Base-by-base conservation (phyloP, 768 basidiomycete genomes). In the Dentipellis fragilis region DNA sequence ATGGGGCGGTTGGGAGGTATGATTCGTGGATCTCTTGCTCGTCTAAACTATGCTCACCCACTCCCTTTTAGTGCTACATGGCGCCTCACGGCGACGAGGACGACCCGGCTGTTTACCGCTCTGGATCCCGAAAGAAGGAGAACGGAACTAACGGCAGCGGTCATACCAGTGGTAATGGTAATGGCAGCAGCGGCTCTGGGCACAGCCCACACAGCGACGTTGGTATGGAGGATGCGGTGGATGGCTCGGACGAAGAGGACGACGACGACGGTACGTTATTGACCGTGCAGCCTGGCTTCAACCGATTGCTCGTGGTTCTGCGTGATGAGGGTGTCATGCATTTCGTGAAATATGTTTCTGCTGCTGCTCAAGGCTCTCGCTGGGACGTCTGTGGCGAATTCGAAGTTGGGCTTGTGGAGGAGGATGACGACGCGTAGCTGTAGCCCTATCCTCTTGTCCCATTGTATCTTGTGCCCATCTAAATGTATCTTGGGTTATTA, bases 371-470 rank as follows among this genome's bases (percentile, higher is more conserved):
- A 52, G 91, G 93, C 9, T 93, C 90, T 29, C 75, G 95, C 54
- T 98, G 93, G 93, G 95, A 98, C 67, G 72, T 97, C 10, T 90
- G 85, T 59, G 86, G 84, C 3, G 95, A 98, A 71, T 97, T 87
- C 67, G 91, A 93, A 65, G 85, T 96, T 10, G 93, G 90, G 2
- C 82, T 87, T 74, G 67, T 91, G 21, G 80, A 87, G 21, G 54
- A 53, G 51, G 60, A 61, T 17, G 58, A 59, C 10, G 56, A 54
- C 19, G 48, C 53, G 38, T 37, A 35, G 14, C 52, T 39, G 3
- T 34, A 14, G 23, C 16, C 40, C 48, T 19, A 29, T 46, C 39
- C 38, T 36, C 19, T 40, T 37, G 23, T 42, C 34, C 42, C 23
- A 23, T 49, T 46, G 49, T 17, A 7, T 36, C 29, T 49, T 34